phyloP scores from a whole-genome alignment of 2,329 filamentous ascomycete species.

The Claviceps africana region DNA sequence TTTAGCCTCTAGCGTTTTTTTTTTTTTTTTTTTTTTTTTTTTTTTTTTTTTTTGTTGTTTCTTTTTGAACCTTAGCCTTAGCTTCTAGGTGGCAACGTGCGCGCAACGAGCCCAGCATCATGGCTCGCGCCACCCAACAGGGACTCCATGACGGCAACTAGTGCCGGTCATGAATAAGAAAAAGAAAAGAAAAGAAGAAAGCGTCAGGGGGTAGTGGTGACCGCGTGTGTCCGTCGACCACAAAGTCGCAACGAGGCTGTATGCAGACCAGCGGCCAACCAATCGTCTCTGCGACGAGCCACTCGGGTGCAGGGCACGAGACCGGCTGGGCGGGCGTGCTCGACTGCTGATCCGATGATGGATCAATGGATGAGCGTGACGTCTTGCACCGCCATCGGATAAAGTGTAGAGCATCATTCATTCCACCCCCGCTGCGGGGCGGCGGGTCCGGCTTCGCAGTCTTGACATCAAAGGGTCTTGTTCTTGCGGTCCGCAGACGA shows the following conservation, averaged over 20 bases:
- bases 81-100: not conserved
- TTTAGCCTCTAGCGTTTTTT: too few species aligned
- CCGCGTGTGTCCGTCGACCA: not conserved
- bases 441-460: not conserved
- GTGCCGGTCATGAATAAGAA: not conserved
- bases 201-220: too few species aligned
- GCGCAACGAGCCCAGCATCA: not conserved
- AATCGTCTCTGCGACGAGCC: too few species aligned
- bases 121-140: not conserved
- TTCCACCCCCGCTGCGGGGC: not conserved
- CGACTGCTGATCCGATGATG: not conserved
- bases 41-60: too few species aligned
- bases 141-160: not conserved
- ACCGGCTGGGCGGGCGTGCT: not conserved
- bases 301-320: not conserved
- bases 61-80: not conserved
- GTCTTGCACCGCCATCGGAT: not conserved
- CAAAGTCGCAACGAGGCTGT: too few species aligned
- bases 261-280: too few species aligned
- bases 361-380: constrained; percentile 3
- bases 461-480: not conserved
- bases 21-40: too few species aligned
- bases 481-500: too few species aligned
- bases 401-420: not conserved
- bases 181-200: too few species aligned